Base-by-base conservation (phyloP, 768 basidiomycete species). In the Kwoniella sp. region DNA sequence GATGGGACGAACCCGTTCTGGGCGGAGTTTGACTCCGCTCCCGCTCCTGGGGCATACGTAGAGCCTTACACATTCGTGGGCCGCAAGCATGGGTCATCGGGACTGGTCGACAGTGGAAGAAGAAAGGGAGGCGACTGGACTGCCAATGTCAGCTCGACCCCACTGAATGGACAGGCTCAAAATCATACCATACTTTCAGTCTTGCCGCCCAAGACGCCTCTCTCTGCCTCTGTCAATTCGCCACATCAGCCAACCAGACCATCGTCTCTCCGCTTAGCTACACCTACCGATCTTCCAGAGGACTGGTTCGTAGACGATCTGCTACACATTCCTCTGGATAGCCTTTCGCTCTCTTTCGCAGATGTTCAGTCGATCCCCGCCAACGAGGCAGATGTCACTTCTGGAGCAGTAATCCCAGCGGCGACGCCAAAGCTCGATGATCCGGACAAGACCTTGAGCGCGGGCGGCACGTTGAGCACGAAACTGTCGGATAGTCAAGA, bases 301-400 rank as follows among this genome's bases (percentile, higher is more conserved):
- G 64, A 65, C 40, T 13, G 64, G 33, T 63, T 76, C 60, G 21
- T 73, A 49, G 54, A 68, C 46, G 58, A 68, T 47, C 64, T 77
- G 33, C 44, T 77, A 12, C 73, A 76, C 58, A 19, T 71, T 19
- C 78, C 78, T 2, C 70, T 79, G n/a, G 78, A 79, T 54, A 68
- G 61, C 21, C 62, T 79, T 17, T 74, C 73, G 0, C 63, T 79
- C 17, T 76, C 74, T 0, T 79, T 78, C 49, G 75, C 78, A 0
- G 75, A 76, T 30, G 73, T 77, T 0, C 61, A 67, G 15, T 65
- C 64, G 10, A 53, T 76, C n/a, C 22, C 65, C 10, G 55, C 56
- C 12, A 51, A 40, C 22, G 54, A 55, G 29, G 56, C 19, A 10
- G 21, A 52, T 4, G 50, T 24, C 22, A 10, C 27, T 26, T 25